phyloP scores from a whole-genome alignment of 176 grass and related monocot genomes.

The Triticum dicoccoides region DNA sequence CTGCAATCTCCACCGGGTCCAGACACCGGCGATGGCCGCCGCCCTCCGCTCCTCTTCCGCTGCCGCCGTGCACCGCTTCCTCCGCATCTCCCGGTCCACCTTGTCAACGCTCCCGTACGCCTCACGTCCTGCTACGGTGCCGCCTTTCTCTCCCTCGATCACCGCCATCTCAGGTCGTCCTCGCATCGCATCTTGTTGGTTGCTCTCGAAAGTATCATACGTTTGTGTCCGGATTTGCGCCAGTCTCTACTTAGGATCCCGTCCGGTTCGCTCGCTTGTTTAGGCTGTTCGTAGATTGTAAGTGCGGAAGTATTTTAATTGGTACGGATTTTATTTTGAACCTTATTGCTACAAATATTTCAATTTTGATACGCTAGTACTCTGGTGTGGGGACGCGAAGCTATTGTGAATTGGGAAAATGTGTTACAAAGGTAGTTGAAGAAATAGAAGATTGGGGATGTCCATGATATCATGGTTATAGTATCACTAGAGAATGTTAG shows the following conservation, averaged over 20 bases:
- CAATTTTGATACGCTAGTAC: not conserved
- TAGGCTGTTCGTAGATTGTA: conserved; percentile 2
- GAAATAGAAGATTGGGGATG: not conserved
- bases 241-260: not conserved
- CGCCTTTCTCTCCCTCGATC: conserved; percentile 32
- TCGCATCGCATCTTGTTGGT: conserved; percentile 4
- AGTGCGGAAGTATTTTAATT: not conserved
- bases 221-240: not conserved
- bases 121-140: conserved; percentile 13
- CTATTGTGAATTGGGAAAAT: not conserved
- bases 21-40: conserved; percentile 51
- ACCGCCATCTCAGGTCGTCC: conserved; percentile 42
- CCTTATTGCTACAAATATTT: not conserved
- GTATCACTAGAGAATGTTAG: not conserved
- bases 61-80: conserved; percentile 30
- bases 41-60: conserved; percentile 53
- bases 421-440: not conserved
- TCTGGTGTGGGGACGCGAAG: not conserved
- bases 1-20: conserved; percentile 23
- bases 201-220: not conserved
- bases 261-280: not conserved
- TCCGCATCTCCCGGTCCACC: conserved; percentile 29
- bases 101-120: conserved; percentile 29
- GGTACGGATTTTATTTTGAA: not conserved
- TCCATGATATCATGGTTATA: too few relatives aligned